These are phyloP conservation scores for Cyberlindnera mycetangii DNA, from an alignment of 805 yeast species.

Conservation along the genomic window DNA sequence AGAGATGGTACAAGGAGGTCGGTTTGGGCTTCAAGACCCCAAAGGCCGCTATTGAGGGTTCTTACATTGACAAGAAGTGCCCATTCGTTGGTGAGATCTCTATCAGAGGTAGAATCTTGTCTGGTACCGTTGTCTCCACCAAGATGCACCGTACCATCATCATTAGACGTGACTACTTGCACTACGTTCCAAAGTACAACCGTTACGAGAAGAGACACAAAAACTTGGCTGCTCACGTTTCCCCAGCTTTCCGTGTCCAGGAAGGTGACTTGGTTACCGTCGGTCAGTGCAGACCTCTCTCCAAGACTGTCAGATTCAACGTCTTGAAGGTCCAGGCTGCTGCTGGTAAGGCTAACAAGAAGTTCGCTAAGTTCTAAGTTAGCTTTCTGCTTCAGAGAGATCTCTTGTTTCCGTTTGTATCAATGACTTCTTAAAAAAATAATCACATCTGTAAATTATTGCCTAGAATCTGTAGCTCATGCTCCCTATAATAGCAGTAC, in stretches of 20 bases:
- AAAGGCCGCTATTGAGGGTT: conserved; percentile 95
- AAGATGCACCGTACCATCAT: conserved; percentile 99
- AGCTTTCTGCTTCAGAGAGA: not conserved
- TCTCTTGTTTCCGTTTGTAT: conserved; percentile 10
- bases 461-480: not conserved
- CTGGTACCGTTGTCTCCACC: conserved; percentile 99
- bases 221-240: conserved; percentile 99
- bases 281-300: conserved; percentile 99
- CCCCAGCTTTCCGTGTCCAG: conserved; percentile 99
- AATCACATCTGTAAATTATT: conserved; percentile 22
- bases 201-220: conserved; percentile 99
- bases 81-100: conserved; percentile 97
- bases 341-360: conserved; percentile 85
- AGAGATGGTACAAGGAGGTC: conserved; percentile 99
- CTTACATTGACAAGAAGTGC: conserved; percentile 99
- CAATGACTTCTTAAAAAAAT: conserved; percentile 14
- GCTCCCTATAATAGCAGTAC: too few relatives aligned
- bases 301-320: conserved; percentile 99
- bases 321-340: conserved; percentile 93
- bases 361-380: conserved; percentile 91
- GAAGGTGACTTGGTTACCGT: conserved; percentile 99
- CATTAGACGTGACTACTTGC: conserved; percentile 99
- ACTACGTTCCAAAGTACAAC: conserved; percentile 99
- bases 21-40: conserved; percentile 99
- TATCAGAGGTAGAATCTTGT: conserved; percentile 98